A percentile compares a stretch with the other conserved stretches of the same genome.
These are phyloP conservation scores for Euphorbia lathyris DNA, from an alignment of 345 rosid genomes.

Conservation along the genomic window DNA sequence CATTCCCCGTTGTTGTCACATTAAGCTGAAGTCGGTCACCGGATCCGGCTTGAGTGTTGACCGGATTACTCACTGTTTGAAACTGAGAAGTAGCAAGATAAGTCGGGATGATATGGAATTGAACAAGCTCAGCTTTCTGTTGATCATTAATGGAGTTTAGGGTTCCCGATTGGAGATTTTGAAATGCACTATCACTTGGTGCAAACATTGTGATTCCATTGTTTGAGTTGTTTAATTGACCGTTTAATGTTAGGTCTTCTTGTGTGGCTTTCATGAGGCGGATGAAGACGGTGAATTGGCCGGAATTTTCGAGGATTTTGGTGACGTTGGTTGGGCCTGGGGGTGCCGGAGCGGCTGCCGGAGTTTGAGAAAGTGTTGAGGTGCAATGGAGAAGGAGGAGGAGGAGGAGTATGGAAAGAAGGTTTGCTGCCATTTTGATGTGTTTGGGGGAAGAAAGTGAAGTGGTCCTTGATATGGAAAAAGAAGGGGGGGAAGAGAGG, in stretches of 20 bases:
- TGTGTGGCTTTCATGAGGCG: constrained; percentile 23
- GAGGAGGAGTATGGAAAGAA: constrained; percentile 7
- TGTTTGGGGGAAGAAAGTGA: background rate
- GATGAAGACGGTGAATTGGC: constrained; percentile 23
- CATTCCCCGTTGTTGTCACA: constrained; percentile 26
- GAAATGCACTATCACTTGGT: constrained; percentile 25
- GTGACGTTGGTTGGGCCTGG: constrained; percentile 21
- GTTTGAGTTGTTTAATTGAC: constrained; percentile 26
- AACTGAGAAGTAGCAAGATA: constrained; percentile 35
- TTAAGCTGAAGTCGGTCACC: constrained; percentile 30
- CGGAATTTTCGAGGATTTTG: constrained; percentile 23
- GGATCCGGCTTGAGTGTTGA: constrained; percentile 39
- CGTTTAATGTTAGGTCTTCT: constrained; percentile 10
- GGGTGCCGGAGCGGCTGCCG: constrained; percentile 19
- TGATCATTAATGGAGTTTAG: constrained; percentile 21
- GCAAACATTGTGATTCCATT: constrained; percentile 31
- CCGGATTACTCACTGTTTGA: constrained; percentile 45
- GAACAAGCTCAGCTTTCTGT: constrained; percentile 38
- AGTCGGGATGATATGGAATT: constrained; percentile 39
- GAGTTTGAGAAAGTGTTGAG: constrained; percentile 22
- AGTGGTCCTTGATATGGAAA: too few relatives aligned
- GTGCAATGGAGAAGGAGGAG: constrained; percentile 18
- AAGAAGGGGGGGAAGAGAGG: constrained; percentile 4
- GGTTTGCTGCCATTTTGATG: background rate
- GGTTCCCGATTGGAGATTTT: constrained; percentile 24